Percentiles rank a stretch among this genome's conserved stretches.
Conservation (phyloP, 495 filamentous ascomycete species). For the Aspergillus steynii region DNA sequence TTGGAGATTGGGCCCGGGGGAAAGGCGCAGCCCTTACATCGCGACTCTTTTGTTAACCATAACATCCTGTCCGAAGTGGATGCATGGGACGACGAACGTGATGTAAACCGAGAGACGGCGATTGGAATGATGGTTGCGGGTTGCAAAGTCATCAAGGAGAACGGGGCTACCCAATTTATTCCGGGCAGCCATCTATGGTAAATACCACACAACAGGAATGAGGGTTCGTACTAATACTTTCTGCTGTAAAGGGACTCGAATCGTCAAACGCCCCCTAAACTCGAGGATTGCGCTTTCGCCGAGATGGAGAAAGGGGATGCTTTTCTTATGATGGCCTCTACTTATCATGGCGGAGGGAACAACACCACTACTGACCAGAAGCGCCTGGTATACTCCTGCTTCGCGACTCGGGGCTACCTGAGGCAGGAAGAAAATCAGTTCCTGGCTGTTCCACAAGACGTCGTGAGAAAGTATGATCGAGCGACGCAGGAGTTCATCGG, state of each 20-base stretch:
- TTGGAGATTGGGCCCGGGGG: background rate
- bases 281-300: background rate
- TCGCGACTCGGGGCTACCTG: background rate
- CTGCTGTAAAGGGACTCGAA: background rate
- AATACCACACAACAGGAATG: background rate
- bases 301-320: background rate
- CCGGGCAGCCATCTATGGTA: background rate
- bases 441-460: background rate
- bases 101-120: background rate
- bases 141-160: background rate
- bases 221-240: no score
- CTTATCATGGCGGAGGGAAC: background rate
- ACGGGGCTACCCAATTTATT: background rate
- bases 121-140: background rate
- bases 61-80: background rate
- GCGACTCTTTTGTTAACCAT: background rate
- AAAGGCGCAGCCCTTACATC: background rate
- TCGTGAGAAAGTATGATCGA: background rate
- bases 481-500: background rate
- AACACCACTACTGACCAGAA: background rate
- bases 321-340: background rate
- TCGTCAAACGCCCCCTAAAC: background rate
- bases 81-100: no score
- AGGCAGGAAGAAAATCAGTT: background rate
- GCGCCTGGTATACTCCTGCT: background rate